Conservation (phyloP, 257 asterid genomes). For the Linaria vulgaris region DNA sequence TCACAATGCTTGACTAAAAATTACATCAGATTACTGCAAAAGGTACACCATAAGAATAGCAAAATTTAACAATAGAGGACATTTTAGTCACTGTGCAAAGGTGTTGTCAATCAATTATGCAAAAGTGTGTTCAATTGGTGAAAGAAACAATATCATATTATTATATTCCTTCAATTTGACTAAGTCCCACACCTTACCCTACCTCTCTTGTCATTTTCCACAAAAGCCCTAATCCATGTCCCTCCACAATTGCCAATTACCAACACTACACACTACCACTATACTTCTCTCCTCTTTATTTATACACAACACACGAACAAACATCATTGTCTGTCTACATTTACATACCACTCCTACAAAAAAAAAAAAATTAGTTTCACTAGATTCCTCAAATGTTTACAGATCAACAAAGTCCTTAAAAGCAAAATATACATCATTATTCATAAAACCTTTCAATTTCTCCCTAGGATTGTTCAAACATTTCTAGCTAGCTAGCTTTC, state of each 20-base stretch:
- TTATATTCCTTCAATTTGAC: slow-evolving; percentile 38
- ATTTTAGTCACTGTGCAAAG: slow-evolving; percentile 39
- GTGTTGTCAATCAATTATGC: slow-evolving; percentile 59
- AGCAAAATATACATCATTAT: slow-evolving; percentile 42
- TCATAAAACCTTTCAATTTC: slow-evolving; percentile 35
- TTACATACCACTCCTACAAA: slow-evolving; percentile 20
- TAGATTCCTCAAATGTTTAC: slow-evolving; percentile 34
- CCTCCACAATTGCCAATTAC: slow-evolving; percentile 34
- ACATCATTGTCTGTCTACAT: slow-evolving; percentile 28
- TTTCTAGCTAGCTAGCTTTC: slow-evolving; percentile 14
- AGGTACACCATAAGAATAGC: slow-evolving; percentile 1
- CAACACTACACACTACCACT: slow-evolving; percentile 20
- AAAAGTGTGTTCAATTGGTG: slow-evolving; percentile 38
- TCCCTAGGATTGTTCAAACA: slow-evolving; percentile 56
- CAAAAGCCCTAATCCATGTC: slow-evolving; percentile 58
- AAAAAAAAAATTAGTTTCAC: slow-evolving; percentile 45
- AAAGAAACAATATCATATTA: slow-evolving; percentile 58
- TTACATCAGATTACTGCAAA: neutral
- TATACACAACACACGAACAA: neutral
- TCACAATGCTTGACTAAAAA: neutral
- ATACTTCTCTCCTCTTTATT: neutral
- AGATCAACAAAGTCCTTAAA: slow-evolving; percentile 45
- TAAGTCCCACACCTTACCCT: slow-evolving; percentile 23
- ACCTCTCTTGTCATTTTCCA: slow-evolving; percentile 38
- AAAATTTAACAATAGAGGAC: slow-evolving; percentile 31